Conservation (phyloP, 495 filamentous ascomycete species). For the Trichocladium uniseriatum region DNA sequence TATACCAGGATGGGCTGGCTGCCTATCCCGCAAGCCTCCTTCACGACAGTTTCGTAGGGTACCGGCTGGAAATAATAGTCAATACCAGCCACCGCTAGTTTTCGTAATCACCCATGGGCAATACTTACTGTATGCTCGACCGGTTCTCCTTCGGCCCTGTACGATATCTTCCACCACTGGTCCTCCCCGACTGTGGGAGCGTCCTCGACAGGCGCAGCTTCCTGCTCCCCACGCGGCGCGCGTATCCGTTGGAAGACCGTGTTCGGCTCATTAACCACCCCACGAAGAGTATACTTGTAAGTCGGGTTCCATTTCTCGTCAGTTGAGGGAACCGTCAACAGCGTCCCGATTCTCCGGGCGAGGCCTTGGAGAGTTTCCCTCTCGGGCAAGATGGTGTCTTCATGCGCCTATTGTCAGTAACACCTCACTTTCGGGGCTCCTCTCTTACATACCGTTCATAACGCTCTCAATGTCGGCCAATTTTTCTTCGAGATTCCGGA, state of each 20-base stretch:
- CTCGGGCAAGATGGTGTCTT: conserved; percentile 15
- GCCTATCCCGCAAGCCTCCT: conserved; percentile 25
- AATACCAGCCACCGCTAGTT: background rate
- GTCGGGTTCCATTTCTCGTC: conserved; percentile 31
- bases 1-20: conserved; percentile 34
- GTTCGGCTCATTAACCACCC: conserved; percentile 28
- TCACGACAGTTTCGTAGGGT: conserved; percentile 24
- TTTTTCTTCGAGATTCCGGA: conserved; percentile 8
- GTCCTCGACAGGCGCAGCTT: conserved; percentile 5
- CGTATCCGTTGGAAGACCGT: conserved; percentile 32
- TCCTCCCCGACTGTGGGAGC: conserved; percentile 20
- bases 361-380: conserved; percentile 13
- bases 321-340: conserved; percentile 26
- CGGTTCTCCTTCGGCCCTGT: conserved; percentile 17
- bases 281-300: conserved; percentile 32
- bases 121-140: conserved; percentile 26
- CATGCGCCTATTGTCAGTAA: conserved; percentile 10
- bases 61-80: conserved; percentile 1
- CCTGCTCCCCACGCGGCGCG: conserved; percentile 5
- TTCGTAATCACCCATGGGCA: background rate
- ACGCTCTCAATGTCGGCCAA: conserved; percentile 14
- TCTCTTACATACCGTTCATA: conserved; percentile 12
- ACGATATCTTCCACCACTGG: conserved; percentile 35
- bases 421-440: background rate
- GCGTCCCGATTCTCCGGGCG: conserved; percentile 17